Evolutionary conservation across 2,329 filamentous ascomycete species (phyloP).

Genomic region (Arthroderma uncinatum): DNA sequence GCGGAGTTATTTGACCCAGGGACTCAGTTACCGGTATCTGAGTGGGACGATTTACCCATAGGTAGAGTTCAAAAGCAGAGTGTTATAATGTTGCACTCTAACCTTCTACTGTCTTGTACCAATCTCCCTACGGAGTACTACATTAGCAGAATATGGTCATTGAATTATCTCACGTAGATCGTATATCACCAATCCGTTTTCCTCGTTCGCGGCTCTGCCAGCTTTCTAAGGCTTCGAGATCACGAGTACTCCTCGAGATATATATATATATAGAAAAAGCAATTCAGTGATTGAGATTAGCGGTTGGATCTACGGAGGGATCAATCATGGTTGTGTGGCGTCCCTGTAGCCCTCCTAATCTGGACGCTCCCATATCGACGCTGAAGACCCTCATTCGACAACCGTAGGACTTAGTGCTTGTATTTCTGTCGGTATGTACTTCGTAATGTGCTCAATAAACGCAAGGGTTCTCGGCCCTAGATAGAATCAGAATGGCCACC

Average conservation of each 20-base stretch:
- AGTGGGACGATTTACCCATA: background rate
- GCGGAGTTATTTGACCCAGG: background rate
- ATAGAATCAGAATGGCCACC: background rate
- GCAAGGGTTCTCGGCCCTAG: background rate
- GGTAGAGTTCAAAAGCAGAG: background rate
- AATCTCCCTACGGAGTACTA: background rate
- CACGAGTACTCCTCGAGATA: background rate
- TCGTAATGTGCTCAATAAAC: background rate
- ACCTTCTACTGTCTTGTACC: too few relatives aligned
- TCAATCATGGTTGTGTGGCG: background rate
- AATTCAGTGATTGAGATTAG: background rate
- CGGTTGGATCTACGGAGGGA: background rate
- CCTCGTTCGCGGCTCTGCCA: background rate
- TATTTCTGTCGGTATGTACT: background rate
- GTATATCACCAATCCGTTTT: background rate
- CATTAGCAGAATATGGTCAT: background rate
- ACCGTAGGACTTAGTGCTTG: background rate
- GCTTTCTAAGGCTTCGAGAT: background rate
- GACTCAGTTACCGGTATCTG: background rate
- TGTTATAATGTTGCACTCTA: background rate
- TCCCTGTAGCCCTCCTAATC: background rate
- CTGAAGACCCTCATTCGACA: background rate
- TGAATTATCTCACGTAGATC: background rate
- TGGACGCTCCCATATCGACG: background rate
- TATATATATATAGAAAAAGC: background rate